Evolutionary conservation across 2,329 filamentous ascomycete genomes (phyloP).

Genomic region (Neophaeococcomyces aloes): DNA sequence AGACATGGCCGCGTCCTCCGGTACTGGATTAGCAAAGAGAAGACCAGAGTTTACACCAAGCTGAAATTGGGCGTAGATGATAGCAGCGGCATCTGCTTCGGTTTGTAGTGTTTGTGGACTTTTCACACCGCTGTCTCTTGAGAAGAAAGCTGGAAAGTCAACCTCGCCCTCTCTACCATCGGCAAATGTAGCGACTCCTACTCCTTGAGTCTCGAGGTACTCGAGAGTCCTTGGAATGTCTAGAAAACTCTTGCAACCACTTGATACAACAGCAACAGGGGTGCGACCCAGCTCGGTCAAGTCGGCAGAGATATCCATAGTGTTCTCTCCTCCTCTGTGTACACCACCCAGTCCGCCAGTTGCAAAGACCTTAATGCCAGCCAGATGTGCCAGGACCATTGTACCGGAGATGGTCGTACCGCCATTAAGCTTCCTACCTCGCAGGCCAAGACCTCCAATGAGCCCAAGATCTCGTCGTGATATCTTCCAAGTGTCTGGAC

Average conservation of each 20-base stretch:
- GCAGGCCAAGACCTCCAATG: constrained; percentile 60
- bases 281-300: constrained; percentile 87
- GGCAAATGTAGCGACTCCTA: constrained; percentile 78
- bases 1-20: constrained; percentile 57
- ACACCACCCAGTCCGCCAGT: constrained; percentile 93
- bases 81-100: constrained; percentile 76
- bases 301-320: constrained; percentile 91
- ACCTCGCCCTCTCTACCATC: constrained; percentile 58
- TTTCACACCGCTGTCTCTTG: constrained; percentile 68
- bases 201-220: constrained; percentile 59
- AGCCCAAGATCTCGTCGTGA: constrained; percentile 80
- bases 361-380: constrained; percentile 84
- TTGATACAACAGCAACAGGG: constrained; percentile 75
- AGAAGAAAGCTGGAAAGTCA: constrained; percentile 90
- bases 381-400: constrained; percentile 76
- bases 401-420: constrained; percentile 91
- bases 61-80: constrained; percentile 67
- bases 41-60: constrained; percentile 68
- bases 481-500: constrained; percentile 63
- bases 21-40: constrained; percentile 81
- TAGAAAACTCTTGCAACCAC: constrained; percentile 91
- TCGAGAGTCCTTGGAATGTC: constrained; percentile 87
- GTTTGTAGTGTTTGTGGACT: constrained; percentile 66
- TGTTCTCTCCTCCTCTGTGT: constrained; percentile 73
- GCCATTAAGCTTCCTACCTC: constrained; percentile 62